phyloP scores from a whole-genome alignment of 192 early-diverging fungal species.

The Coemansia sp. region DNA sequence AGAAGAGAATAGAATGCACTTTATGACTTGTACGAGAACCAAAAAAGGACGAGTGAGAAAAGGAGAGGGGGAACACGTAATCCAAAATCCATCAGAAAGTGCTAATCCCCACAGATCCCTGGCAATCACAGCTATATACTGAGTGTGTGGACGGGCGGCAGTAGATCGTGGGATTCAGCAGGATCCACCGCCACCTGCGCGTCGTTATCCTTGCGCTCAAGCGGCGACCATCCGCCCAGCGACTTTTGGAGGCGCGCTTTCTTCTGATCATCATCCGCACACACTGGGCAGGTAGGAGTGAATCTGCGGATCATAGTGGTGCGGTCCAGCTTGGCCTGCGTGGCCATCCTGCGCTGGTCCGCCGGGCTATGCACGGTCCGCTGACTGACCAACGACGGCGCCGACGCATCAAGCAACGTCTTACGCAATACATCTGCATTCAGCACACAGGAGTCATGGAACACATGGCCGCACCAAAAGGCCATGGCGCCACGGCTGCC shows the following conservation, averaged over 20 bases:
- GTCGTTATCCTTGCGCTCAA: constrained; percentile 31
- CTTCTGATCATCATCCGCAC: constrained; percentile 35
- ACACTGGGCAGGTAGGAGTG: constrained; percentile 32
- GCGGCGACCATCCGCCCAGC: constrained; percentile 32
- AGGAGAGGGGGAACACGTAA: neutral
- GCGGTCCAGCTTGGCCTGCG: constrained; percentile 46
- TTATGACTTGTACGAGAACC: too few species aligned
- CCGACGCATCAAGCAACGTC: constrained; percentile 13
- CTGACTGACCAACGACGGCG: constrained; percentile 3
- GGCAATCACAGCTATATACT: constrained; percentile 7
- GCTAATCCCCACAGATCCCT: too few species aligned
- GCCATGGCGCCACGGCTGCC: constrained; percentile 55
- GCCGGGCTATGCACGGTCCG: constrained; percentile 17
- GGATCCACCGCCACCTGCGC: too few species aligned
- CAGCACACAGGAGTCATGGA: constrained; percentile 83
- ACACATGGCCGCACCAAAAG: constrained; percentile 91
- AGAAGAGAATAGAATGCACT: too few species aligned
- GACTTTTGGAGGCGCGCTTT: constrained; percentile 18
- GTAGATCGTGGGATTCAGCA: neutral
- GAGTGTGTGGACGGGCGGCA: constrained; percentile 42
- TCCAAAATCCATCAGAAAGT: too few species aligned
- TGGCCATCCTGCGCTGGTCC: constrained; percentile 28
- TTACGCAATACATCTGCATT: constrained; percentile 55
- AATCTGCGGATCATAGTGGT: constrained; percentile 35
- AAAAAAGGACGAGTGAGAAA: neutral